phyloP scores from a whole-genome alignment of 768 basidiomycete genomes.

The Gloeophyllum trabeum region DNA sequence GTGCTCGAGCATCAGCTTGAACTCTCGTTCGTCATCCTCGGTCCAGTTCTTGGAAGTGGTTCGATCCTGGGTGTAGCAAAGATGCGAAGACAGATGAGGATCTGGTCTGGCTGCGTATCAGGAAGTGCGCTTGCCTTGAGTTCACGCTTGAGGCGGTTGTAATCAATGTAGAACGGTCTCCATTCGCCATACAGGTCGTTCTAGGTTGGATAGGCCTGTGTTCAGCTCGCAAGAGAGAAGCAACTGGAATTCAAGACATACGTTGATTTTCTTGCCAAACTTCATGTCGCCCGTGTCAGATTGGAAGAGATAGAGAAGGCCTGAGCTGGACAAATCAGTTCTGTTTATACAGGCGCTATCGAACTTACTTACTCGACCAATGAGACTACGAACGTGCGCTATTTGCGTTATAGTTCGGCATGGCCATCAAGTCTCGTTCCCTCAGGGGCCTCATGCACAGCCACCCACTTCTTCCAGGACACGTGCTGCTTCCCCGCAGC shows the following conservation, averaged over 20 bases:
- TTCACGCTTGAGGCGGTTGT: constrained; percentile 80
- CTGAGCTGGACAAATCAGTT: too few relatives aligned
- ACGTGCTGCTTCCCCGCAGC: too few relatives aligned
- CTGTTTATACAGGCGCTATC: too few relatives aligned
- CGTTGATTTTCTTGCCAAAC: constrained; percentile 71
- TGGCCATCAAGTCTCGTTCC: too few relatives aligned
- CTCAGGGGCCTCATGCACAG: too few relatives aligned
- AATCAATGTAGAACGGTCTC: constrained; percentile 85
- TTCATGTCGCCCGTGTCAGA: too few relatives aligned
- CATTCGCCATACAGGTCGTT: constrained; percentile 83
- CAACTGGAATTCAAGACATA: constrained; percentile 17
- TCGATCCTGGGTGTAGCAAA: constrained; percentile 34
- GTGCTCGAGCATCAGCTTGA: constrained; percentile 64
- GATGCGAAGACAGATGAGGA: background rate
- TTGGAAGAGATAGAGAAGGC: too few relatives aligned
- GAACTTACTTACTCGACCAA: too few relatives aligned
- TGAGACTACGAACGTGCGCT: too few relatives aligned
- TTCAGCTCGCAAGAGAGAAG: constrained; percentile 4
- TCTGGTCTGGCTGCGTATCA: background rate
- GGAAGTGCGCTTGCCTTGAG: constrained; percentile 49
- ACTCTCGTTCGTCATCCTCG: constrained; percentile 70
- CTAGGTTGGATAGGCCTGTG: constrained; percentile 22
- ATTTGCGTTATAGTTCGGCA: too few relatives aligned
- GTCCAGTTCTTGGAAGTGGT: constrained; percentile 57
- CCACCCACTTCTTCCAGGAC: too few relatives aligned